Conservation (phyloP, 2,329 filamentous ascomycete genomes). For the Claviceps pusilla region DNA sequence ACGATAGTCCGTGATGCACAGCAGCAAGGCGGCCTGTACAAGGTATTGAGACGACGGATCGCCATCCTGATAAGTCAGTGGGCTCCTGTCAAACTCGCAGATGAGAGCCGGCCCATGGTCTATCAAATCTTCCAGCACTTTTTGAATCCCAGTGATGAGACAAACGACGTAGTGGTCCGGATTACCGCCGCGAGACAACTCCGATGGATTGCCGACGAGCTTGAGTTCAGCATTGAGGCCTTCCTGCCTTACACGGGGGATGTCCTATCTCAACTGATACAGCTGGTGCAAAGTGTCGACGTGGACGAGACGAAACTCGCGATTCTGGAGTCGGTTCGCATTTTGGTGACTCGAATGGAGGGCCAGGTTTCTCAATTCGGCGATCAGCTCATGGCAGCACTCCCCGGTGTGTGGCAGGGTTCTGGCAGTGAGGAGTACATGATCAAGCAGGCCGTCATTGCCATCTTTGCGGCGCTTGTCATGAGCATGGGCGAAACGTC, state of each 20-base stretch:
- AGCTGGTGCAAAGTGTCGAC: conserved; percentile 64
- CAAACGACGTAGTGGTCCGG: conserved; percentile 83
- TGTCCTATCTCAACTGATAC: conserved; percentile 58
- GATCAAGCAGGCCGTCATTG: conserved; percentile 85
- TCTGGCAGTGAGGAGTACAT: conserved; percentile 70
- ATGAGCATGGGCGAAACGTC: conserved; percentile 69
- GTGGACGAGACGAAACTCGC: conserved; percentile 81
- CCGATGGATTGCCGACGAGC: conserved; percentile 66
- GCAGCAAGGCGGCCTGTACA: conserved; percentile 44
- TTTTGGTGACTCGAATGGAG: conserved; percentile 70
- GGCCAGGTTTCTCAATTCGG: conserved; percentile 52
- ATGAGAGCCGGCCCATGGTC: conserved; percentile 53
- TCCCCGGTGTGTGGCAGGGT: conserved; percentile 73
- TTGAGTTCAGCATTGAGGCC: conserved; percentile 57
- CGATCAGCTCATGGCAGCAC: conserved; percentile 64
- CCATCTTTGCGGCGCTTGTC: conserved; percentile 72
- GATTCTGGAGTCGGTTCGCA: conserved; percentile 71
- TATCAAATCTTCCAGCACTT: conserved; percentile 86
- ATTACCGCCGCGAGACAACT: conserved; percentile 82
- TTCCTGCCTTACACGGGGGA: conserved; percentile 68
- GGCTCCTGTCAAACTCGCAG: conserved; percentile 62
- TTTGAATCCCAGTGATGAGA: conserved; percentile 57
- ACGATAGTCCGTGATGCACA: conserved; percentile 71
- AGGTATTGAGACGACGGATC: conserved; percentile 72
- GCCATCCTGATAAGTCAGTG: conserved; percentile 82